These are phyloP conservation scores for Dryas drummondii DNA, from an alignment of 306 rosid species.

Conservation along the genomic window DNA sequence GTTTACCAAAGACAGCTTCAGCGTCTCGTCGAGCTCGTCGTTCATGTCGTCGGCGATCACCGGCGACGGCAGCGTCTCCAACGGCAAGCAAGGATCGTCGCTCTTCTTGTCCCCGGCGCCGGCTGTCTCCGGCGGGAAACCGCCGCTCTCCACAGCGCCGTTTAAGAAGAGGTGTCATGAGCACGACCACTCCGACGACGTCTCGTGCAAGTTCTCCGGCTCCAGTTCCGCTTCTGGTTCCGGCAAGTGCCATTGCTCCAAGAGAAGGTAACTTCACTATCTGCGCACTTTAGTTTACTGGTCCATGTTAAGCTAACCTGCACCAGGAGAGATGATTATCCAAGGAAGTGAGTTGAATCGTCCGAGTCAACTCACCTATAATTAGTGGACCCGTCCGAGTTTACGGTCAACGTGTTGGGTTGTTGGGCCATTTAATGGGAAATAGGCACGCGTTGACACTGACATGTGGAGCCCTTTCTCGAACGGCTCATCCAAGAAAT, in stretches of 20 bases:
- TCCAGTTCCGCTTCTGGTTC: constrained; percentile 48
- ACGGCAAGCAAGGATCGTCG: constrained; percentile 74
- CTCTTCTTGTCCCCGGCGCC: constrained; percentile 47
- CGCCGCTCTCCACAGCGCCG: constrained; percentile 49
- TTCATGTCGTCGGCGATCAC: constrained; percentile 87
- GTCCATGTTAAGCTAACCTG: background rate
- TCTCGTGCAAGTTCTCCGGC: constrained; percentile 59
- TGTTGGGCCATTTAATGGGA: constrained; percentile 19
- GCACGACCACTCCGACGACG: constrained; percentile 55
- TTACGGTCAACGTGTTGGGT: constrained; percentile 46
- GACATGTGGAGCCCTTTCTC: constrained; percentile 20
- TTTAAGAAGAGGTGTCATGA: constrained; percentile 71
- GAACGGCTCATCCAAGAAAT: background rate
- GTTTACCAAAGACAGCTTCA: constrained; percentile 62
- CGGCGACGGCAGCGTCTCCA: constrained; percentile 83
- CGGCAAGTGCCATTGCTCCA: constrained; percentile 81
- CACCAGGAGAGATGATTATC: background rate
- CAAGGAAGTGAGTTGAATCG: background rate
- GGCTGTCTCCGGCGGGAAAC: constrained; percentile 55
- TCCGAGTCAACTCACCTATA: constrained; percentile 8
- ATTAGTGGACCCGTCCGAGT: background rate
- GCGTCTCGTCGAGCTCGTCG: constrained; percentile 82
- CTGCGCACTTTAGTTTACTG: constrained; percentile 10
- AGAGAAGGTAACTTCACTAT: constrained; percentile 54
- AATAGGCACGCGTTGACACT: constrained; percentile 44